Percentiles rank a stretch among this genome's conserved stretches.
These are phyloP conservation scores for Penicillium flavigenum DNA, from an alignment of 495 filamentous ascomycete species.

Conservation along the genomic window DNA sequence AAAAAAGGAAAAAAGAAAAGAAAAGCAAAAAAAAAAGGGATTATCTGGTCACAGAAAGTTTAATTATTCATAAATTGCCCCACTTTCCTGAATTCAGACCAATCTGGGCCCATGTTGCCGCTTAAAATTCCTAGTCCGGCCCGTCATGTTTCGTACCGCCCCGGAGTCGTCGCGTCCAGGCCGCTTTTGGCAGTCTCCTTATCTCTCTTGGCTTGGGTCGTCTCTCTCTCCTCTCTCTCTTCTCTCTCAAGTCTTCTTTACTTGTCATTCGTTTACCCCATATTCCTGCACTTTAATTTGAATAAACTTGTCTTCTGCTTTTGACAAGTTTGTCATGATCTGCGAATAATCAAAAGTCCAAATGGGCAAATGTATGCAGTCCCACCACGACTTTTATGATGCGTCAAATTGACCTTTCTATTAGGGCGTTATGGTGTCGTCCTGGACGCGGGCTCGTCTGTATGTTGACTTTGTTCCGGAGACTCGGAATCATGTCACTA, in stretches of 20 bases:
- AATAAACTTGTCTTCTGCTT: slow-evolving; percentile 4
- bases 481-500: background rate
- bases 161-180: slow-evolving; percentile 25
- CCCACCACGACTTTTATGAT: background rate
- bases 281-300: background rate
- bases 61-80: slow-evolving; percentile 13
- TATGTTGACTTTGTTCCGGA: slow-evolving; percentile 30
- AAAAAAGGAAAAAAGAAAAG: background rate
- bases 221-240: slow-evolving; percentile 7
- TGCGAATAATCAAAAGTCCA: slow-evolving; percentile 29
- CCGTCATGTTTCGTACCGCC: slow-evolving; percentile 27
- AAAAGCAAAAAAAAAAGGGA: background rate
- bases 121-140: slow-evolving; percentile 12
- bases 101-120: background rate
- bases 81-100: slow-evolving; percentile 16
- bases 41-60: slow-evolving; percentile 14
- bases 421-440: slow-evolving; percentile 65
- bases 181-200: slow-evolving; percentile 26
- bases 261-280: slow-evolving; percentile 23
- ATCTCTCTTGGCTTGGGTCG: slow-evolving; percentile 16
- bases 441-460: slow-evolving; percentile 69
- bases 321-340: slow-evolving; percentile 34
- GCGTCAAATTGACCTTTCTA: slow-evolving; percentile 1
- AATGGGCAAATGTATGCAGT: slow-evolving; percentile 52
- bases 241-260: slow-evolving; percentile 7